A percentile compares a stretch with the other conserved stretches of the same genome.
phyloP scores from a whole-genome alignment of 1,139 yeast species.

The Hansenula lynferdii region DNA sequence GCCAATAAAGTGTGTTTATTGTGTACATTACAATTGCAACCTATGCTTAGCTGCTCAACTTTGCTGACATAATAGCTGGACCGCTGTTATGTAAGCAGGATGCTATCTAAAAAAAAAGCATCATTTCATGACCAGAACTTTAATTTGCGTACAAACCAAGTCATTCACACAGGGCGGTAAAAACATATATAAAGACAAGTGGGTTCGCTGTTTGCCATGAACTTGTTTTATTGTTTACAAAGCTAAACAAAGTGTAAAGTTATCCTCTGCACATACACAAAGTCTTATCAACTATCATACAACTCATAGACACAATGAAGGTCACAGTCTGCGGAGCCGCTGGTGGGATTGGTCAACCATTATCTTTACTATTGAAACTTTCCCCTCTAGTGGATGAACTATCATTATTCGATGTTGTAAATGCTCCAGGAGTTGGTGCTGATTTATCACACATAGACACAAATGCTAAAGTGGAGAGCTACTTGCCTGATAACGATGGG shows the following conservation, averaged over 20 bases:
- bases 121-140: too few relatives aligned
- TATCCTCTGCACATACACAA: neutral
- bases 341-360: slow-evolving; percentile 93
- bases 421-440: slow-evolving; percentile 90
- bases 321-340: slow-evolving; percentile 77
- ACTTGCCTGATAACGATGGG: slow-evolving; percentile 62
- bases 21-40: too few relatives aligned
- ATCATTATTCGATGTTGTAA: slow-evolving; percentile 83
- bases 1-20: too few relatives aligned
- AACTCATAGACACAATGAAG: slow-evolving; percentile 40
- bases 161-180: too few relatives aligned
- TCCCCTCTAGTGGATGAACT: slow-evolving; percentile 53
- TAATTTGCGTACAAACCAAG: too few relatives aligned
- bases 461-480: slow-evolving; percentile 63
- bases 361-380: slow-evolving; percentile 72
- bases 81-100: too few relatives aligned
- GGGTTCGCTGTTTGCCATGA: too few relatives aligned
- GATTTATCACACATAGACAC: slow-evolving; percentile 91
- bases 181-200: too few relatives aligned
- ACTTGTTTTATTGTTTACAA: too few relatives aligned
- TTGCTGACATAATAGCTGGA: too few relatives aligned
- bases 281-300: neutral
- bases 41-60: too few relatives aligned
- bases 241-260: neutral
- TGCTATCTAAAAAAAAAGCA: too few relatives aligned